Conservation (phyloP, 2,329 filamentous ascomycete species). For the Pseudocercospora pini-densiflorae region DNA sequence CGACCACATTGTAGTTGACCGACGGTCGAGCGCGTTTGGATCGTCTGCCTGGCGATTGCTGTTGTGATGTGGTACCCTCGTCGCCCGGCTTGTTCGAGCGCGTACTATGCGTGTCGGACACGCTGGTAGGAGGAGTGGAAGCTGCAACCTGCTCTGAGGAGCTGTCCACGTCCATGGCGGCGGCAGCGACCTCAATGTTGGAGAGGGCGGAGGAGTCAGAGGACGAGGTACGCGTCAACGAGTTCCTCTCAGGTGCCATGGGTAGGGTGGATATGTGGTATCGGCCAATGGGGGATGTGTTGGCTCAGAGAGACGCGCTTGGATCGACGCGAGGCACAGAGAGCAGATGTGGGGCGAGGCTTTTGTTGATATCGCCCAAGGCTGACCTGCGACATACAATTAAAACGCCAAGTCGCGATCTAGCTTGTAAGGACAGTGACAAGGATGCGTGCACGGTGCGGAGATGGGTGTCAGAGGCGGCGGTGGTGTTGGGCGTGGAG, state of each 20-base stretch:
- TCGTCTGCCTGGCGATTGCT: slow-evolving; percentile 43
- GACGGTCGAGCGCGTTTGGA: slow-evolving; percentile 61
- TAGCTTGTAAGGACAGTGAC: not conserved
- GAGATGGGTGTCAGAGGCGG: not conserved
- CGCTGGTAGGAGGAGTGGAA: slow-evolving; percentile 70
- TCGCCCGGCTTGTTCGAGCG: slow-evolving; percentile 39
- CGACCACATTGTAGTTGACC: slow-evolving; percentile 63
- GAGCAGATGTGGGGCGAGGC: slow-evolving; percentile 13
- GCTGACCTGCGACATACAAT: not conserved
- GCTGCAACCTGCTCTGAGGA: slow-evolving; percentile 50
- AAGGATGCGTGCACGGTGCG: not conserved
- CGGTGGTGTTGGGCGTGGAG: slow-evolving; percentile 3
- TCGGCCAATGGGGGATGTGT: slow-evolving; percentile 1
- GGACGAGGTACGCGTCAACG: slow-evolving; percentile 43
- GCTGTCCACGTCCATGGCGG: slow-evolving; percentile 37
- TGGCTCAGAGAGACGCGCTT: slow-evolving; percentile 8
- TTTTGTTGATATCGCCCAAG: not conserved
- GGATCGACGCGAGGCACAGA: slow-evolving; percentile 9
- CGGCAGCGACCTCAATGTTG: slow-evolving; percentile 45
- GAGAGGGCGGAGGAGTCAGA: slow-evolving; percentile 49
- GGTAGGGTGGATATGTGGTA: not conserved
- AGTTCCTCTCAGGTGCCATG: slow-evolving; percentile 26
- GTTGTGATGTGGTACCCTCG: slow-evolving; percentile 29
- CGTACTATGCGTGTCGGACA: slow-evolving; percentile 66
- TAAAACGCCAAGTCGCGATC: not conserved